A percentile compares a stretch with the other conserved stretches of the same genome.
Conservation (phyloP, 768 basidiomycete genomes). For the Kwoniella shandongensis region DNA sequence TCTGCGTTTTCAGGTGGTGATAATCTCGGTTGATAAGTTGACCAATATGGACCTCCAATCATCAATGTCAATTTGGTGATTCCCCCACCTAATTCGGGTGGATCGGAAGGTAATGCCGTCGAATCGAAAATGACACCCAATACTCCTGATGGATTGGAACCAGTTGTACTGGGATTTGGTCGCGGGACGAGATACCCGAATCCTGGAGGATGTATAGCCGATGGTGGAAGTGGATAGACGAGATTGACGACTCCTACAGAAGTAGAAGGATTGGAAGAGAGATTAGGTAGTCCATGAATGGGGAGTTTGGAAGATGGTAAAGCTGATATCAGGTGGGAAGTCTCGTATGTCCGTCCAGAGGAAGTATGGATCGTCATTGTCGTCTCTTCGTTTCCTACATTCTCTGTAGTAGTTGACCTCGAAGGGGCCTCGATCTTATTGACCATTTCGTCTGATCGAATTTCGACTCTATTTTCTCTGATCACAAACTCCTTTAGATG, state of each 20-base stretch:
- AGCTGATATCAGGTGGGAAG: constrained; percentile 69
- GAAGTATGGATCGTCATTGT: constrained; percentile 13
- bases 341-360: constrained; percentile 5
- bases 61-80: constrained; percentile 84
- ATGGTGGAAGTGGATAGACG: constrained; percentile 64
- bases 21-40: constrained; percentile 31
- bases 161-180: constrained; percentile 20
- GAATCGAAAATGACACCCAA: constrained; percentile 92
- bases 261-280: constrained; percentile 68
- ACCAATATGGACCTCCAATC: constrained; percentile 76
- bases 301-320: constrained; percentile 62
- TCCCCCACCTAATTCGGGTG: constrained; percentile 43
- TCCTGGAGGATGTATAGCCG: constrained; percentile 70
- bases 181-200: constrained; percentile 95
- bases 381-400: background rate
- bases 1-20: constrained; percentile 9
- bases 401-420: constrained; percentile 1
- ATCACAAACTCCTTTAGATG: constrained; percentile 60
- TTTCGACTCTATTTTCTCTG: constrained; percentile 61
- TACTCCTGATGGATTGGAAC: constrained; percentile 44
- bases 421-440: constrained; percentile 18
- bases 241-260: constrained; percentile 87
- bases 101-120: constrained; percentile 67
- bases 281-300: constrained; percentile 60
- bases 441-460: constrained; percentile 57